Conservation (phyloP, 768 basidiomycete species). For the Russula dissimulans region DNA sequence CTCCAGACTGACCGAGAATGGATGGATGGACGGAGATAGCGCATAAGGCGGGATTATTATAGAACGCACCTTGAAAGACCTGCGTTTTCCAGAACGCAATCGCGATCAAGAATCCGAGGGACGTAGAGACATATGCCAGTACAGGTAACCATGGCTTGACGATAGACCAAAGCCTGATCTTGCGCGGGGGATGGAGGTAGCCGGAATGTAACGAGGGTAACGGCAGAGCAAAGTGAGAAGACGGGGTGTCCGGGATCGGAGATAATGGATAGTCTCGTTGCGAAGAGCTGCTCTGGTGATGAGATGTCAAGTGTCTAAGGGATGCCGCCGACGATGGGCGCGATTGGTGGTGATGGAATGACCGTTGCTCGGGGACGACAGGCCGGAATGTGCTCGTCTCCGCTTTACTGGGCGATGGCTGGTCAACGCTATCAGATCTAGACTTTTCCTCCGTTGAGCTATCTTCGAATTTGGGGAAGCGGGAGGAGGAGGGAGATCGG, state of each 20-base stretch:
- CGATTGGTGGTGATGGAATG: conserved; percentile 3
- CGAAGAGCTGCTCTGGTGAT: not conserved
- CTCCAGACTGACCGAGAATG: conserved; percentile 5
- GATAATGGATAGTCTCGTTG: not conserved
- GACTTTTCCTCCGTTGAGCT: conserved; percentile 3
- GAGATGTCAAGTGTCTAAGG: conserved; percentile 4
- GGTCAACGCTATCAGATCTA: not conserved
- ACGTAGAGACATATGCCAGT: conserved; percentile 68
- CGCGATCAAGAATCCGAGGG: conserved; percentile 67
- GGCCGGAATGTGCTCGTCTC: not conserved
- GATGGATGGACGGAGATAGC: conserved; percentile 13
- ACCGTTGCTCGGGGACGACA: not conserved
- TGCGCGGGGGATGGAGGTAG: conserved; percentile 18
- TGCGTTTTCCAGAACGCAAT: conserved; percentile 77
- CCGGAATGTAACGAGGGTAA: conserved; percentile 16
- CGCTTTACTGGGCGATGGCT: not conserved
- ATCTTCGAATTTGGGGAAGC: conserved; percentile 8
- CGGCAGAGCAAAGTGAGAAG: conserved; percentile 16
- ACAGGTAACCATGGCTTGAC: conserved; percentile 71
- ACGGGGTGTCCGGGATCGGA: not conserved
- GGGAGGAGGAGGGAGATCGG: conserved; percentile 6
- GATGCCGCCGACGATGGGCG: conserved; percentile 2
- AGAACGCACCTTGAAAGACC: conserved; percentile 65
- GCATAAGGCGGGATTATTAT: not conserved
- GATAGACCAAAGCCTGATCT: conserved; percentile 31